phyloP scores from a whole-genome alignment of 768 basidiomycete species.

The Panus rudis region DNA sequence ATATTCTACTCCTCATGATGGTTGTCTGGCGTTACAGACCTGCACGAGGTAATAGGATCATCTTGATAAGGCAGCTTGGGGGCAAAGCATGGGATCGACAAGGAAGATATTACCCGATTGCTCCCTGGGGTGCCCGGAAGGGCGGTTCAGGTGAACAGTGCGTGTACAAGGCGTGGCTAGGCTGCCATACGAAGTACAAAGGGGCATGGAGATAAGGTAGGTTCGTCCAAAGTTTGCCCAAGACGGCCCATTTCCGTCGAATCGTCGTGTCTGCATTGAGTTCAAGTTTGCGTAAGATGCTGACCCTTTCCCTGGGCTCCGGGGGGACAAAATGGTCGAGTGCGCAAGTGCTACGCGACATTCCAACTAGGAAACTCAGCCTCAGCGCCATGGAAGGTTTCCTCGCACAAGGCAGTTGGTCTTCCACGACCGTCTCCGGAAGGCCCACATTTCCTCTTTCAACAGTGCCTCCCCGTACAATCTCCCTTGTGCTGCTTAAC shows the following conservation, averaged over 20 bases:
- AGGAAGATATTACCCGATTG: conserved; percentile 37
- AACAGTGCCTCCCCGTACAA: conserved; percentile 16
- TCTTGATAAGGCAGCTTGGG: conserved; percentile 51
- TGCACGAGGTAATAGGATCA: conserved; percentile 21
- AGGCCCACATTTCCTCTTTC: conserved; percentile 10
- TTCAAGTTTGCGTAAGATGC: no score
- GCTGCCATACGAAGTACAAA: conserved; percentile 51
- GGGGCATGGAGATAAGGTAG: conserved; percentile 46
- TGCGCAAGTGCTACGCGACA: no score
- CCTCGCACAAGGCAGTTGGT: conserved; percentile 16
- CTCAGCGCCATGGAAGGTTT: conserved; percentile 17
- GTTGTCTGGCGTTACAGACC: no score
- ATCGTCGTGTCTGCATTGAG: no score
- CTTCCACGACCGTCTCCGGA: conserved; percentile 22
- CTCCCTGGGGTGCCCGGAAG: no score
- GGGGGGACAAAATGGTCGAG: conserved; percentile 21
- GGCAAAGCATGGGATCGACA: conserved; percentile 43
- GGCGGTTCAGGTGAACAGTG: conserved; percentile 54
- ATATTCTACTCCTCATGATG: no score
- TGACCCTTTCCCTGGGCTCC: no score
- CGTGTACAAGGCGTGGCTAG: conserved; percentile 62
- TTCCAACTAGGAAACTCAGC: conserved; percentile 23
- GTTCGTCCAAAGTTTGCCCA: no score
- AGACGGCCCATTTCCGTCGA: conserved; percentile 13
- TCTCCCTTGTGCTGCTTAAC: conserved; percentile 14